Base-by-base conservation (phyloP, 371 early-diverging fungal genomes). In the Mortierella sp. region DNA sequence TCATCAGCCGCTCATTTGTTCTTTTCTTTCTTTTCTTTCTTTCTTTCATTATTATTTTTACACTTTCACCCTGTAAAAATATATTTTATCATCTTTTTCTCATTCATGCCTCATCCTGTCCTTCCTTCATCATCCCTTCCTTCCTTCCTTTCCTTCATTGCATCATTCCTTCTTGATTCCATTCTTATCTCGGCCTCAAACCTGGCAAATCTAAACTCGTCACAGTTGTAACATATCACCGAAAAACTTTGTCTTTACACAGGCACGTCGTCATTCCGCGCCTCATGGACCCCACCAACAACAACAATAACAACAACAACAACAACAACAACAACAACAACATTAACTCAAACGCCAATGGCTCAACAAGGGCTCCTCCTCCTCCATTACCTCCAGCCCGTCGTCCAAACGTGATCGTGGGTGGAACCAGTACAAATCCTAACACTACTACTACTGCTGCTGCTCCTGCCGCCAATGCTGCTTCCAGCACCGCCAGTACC, bases 341-440 rank as follows among this genome's bases (percentile, higher is more conserved):
- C 58, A 22, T 4, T 62, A 39, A 16, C 68, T 43, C 55, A 49
- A 55, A 66, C 35, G 64, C 3, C 69, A 10, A 12, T 54, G 54
- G 26, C 57, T 49, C 60, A 22, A 47, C 64, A 24, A 40, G 66
- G 12, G 52, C 68, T 26, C 72, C 79, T 35, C 78, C 78, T 30
- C 78, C 78, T 30, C 78, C 77, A 4, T 54, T 79, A 45, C 80
- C 80, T 8, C 80, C 80, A 12, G 68, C 80, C n/a, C 66, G 57
- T 57, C 64, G 52, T 51, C 12, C 45, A 37, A 62, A 16, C 22
- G 26, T 24, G 45, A 62, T 40, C 45, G 8, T 20, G 10, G 22
- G 35, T 59, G 59, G 35, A 59, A n/a, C 39, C 14, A 54, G 16
- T 43, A 43, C 37, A 47, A 47, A 47, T 22, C 10, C 57, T 52